These are phyloP conservation scores for Entomortierella lignicola DNA, from an alignment of 192 early-diverging fungal genomes.

Conservation along the genomic window DNA sequence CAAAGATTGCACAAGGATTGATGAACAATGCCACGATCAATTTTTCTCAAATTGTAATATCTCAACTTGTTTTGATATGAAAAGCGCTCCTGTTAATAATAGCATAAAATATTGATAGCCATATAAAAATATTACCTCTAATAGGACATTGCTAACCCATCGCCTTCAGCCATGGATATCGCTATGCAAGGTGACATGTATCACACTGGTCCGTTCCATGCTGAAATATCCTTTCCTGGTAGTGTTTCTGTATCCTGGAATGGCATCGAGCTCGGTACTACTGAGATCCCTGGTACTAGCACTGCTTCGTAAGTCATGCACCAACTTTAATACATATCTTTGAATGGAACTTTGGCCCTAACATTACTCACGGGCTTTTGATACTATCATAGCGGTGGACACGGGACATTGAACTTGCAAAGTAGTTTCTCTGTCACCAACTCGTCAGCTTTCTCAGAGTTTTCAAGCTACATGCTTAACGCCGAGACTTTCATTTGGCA, in stretches of 20 bases:
- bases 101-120: not conserved
- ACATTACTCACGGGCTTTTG: no score
- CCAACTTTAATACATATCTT: no score
- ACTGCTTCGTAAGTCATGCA: not conserved
- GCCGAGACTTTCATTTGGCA: constrained; percentile 59
- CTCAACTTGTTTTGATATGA: not conserved
- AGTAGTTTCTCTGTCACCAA: constrained; percentile 56
- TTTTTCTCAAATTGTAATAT: constrained; percentile 23
- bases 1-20: constrained; percentile 58
- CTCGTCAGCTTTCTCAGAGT: constrained; percentile 53
- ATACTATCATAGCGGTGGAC: constrained; percentile 29
- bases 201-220: constrained; percentile 61
- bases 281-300: constrained; percentile 14
- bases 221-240: constrained; percentile 54
- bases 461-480: constrained; percentile 63
- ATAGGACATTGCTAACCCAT: constrained; percentile 33
- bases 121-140: not conserved
- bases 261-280: constrained; percentile 26
- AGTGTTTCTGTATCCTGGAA: constrained; percentile 53
- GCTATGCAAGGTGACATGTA: constrained; percentile 28
- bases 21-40: constrained; percentile 39
- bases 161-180: constrained; percentile 21
- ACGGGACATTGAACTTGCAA: constrained; percentile 9
- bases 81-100: not conserved
- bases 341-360: no score